Conservation (phyloP, 805 yeast species). For the Kodamaea sagamina region DNA sequence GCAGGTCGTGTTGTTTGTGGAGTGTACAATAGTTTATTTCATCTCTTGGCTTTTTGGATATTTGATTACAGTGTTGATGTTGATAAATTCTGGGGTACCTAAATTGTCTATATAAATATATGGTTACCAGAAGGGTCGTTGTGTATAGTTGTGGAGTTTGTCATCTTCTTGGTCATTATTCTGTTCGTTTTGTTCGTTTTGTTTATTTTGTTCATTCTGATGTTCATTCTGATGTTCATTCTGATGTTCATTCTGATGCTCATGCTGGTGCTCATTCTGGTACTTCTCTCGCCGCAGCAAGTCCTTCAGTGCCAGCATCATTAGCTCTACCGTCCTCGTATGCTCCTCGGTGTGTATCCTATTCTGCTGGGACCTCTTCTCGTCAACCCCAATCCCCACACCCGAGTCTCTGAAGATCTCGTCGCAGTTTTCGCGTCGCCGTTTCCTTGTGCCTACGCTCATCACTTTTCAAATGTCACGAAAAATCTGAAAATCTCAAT, state of each 20-base stretch:
- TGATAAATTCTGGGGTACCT: background rate
- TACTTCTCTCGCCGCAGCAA: constrained; percentile 2
- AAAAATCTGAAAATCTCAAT: background rate
- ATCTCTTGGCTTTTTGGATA: too few species aligned
- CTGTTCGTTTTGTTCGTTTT: constrained; percentile 16
- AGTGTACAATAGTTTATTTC: too few species aligned
- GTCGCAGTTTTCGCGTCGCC: background rate
- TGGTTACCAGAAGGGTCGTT: too few species aligned
- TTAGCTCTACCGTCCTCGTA: constrained; percentile 28
- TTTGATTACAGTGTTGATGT: too few species aligned
- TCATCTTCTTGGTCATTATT: background rate
- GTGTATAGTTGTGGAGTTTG: background rate
- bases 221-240: background rate
- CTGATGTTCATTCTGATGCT: background rate
- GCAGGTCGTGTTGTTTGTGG: too few species aligned
- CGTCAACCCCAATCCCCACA: background rate
- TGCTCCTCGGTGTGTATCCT: constrained; percentile 36
- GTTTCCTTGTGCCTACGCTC: background rate
- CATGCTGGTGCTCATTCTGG: background rate
- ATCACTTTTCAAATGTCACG: background rate
- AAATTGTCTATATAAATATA: too few species aligned
- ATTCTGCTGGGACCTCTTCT: constrained; percentile 26
- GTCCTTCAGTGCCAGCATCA: constrained; percentile 32
- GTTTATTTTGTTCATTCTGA: background rate
- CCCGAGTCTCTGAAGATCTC: constrained; percentile 2